A percentile compares a stretch with the other conserved stretches of the same genome.
Conservation (phyloP, 306 rosid species). For the Arachis hypogaea region DNA sequence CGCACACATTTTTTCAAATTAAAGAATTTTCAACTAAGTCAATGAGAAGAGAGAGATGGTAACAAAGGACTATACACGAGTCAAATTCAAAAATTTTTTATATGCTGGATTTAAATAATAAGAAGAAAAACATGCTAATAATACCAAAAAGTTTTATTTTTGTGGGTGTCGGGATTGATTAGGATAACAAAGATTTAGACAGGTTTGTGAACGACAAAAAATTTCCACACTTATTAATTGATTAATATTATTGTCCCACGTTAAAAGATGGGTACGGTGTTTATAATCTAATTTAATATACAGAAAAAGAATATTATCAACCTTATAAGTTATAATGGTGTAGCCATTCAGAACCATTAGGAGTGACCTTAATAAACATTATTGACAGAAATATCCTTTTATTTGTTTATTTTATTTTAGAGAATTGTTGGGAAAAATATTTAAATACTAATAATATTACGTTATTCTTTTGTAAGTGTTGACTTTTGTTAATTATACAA, state of each 20-base stretch:
- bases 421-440: too few species aligned
- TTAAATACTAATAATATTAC: too few species aligned
- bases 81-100: conserved; percentile 27
- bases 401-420: too few species aligned
- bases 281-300: background rate
- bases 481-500: too few species aligned
- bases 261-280: background rate
- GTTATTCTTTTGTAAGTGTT: too few species aligned
- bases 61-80: conserved; percentile 41
- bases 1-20: conserved; percentile 48
- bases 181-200: conserved; percentile 38
- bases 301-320: conserved; percentile 3
- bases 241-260: conserved; percentile 5
- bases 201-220: conserved; percentile 32
- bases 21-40: conserved; percentile 49
- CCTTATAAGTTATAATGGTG: conserved; percentile 10
- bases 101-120: conserved; percentile 11
- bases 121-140: background rate
- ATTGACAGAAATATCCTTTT: background rate
- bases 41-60: conserved; percentile 77
- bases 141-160: background rate
- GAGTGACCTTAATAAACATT: background rate
- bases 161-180: background rate
- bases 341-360: conserved; percentile 24
- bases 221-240: conserved; percentile 11